Percentiles rank a stretch among this genome's conserved stretches.
Evolutionary conservation across 352 stramenopile genomes (phyloP).

Genomic region (Lagenidium giganteum): DNA sequence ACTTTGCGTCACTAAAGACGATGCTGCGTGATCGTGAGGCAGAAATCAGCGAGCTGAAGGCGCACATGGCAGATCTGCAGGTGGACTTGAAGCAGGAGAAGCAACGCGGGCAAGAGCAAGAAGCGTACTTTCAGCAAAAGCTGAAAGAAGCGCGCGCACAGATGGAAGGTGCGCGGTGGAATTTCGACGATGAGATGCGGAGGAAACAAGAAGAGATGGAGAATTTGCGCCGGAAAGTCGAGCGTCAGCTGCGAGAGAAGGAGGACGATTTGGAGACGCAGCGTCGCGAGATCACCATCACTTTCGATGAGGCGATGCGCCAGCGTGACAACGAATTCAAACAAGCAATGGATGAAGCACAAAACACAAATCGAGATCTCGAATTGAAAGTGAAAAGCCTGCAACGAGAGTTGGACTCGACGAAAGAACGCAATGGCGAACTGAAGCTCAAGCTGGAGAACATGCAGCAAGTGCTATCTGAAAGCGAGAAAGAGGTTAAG

Average conservation of each 20-base stretch:
- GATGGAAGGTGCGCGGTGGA: conserved; percentile 67
- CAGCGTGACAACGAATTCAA: conserved; percentile 62
- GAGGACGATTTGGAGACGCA: conserved; percentile 76
- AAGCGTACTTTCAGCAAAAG: conserved; percentile 59
- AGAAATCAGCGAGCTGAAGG: conserved; percentile 63
- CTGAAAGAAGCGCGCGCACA: conserved; percentile 68
- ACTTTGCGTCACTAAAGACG: conserved; percentile 74
- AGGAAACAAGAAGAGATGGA: conserved; percentile 62
- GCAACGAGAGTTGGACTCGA: conserved; percentile 33
- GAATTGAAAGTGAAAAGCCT: conserved; percentile 54
- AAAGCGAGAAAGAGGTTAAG: conserved; percentile 67
- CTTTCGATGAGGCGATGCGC: conserved; percentile 76
- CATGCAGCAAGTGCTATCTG: conserved; percentile 44
- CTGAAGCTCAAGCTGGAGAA: conserved; percentile 65
- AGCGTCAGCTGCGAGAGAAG: conserved; percentile 60
- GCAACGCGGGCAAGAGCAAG: conserved; percentile 33
- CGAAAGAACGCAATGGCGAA: conserved; percentile 38
- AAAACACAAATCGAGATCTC: conserved; percentile 40
- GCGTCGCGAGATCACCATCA: conserved; percentile 61
- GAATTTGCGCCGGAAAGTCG: conserved; percentile 33
- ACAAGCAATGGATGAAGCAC: conserved; percentile 29
- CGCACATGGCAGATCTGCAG: conserved; percentile 45
- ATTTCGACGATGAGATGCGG: conserved; percentile 71
- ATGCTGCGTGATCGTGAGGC: conserved; percentile 67
- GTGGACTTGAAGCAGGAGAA: conserved; percentile 43